Percentiles rank a stretch among this genome's conserved stretches.
Conservation (phyloP, 768 basidiomycete species). For the Naganishia antarctica region DNA sequence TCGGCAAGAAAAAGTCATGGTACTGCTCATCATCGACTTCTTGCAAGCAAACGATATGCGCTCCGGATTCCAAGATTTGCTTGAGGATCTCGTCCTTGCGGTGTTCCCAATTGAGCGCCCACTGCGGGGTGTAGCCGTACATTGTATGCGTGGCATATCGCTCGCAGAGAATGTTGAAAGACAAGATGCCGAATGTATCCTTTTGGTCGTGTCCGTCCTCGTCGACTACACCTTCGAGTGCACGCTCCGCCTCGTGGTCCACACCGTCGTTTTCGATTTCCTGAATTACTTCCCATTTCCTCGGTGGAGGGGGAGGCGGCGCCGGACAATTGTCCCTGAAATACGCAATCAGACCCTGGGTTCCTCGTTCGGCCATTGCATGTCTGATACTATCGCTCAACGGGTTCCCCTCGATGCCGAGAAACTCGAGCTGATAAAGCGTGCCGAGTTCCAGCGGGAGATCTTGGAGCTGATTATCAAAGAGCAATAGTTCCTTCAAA, state of each 20-base stretch:
- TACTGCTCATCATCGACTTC: constrained; percentile 91
- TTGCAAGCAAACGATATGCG: constrained; percentile 81
- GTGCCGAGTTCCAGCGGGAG: constrained; percentile 84
- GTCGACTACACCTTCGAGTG: constrained; percentile 54
- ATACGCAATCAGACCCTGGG: constrained; percentile 74
- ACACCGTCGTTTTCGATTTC: constrained; percentile 29
- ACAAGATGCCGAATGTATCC: constrained; percentile 75
- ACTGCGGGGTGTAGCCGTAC: constrained; percentile 93
- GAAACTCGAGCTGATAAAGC: constrained; percentile 81
- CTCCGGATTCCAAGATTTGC: constrained; percentile 72
- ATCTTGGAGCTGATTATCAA: constrained; percentile 86
- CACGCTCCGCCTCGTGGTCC: too few relatives aligned
- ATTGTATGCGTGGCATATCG: constrained; percentile 77
- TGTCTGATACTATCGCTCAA: constrained; percentile 69
- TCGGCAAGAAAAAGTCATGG: constrained; percentile 79
- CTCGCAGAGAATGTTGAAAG: constrained; percentile 93
- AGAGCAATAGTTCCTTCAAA: constrained; percentile 85
- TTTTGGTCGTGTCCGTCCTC: constrained; percentile 41
- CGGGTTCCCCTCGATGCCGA: constrained; percentile 97
- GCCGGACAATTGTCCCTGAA: constrained; percentile 91
- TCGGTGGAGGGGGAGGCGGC: constrained; percentile 71
- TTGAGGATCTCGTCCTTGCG: constrained; percentile 79
- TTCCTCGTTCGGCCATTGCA: constrained; percentile 92
- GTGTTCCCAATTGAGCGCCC: constrained; percentile 95
- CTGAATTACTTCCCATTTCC: constrained; percentile 62